Percentiles rank a stretch among this genome's conserved stretches.
Conservation (phyloP, 768 basidiomycete genomes). For the Tylopilus sp. region DNA sequence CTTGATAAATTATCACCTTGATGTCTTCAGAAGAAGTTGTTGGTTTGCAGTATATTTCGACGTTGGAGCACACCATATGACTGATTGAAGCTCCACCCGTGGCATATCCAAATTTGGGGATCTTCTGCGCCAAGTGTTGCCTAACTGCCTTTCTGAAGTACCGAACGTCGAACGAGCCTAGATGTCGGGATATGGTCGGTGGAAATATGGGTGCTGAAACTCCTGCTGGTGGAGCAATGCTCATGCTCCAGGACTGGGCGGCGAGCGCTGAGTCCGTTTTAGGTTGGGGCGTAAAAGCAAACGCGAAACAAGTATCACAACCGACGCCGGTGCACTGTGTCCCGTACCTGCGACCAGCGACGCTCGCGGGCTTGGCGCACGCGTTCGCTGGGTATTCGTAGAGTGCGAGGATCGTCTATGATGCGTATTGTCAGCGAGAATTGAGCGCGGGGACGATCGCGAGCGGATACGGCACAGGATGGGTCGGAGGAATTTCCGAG, state of each 20-base stretch:
- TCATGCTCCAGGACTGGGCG: slow-evolving; percentile 1
- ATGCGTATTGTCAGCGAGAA: neutral
- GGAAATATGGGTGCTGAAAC: too few species aligned
- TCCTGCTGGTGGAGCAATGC: too few species aligned
- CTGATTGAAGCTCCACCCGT: too few species aligned
- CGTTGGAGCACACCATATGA: too few species aligned
- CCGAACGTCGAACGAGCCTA: slow-evolving; percentile 28
- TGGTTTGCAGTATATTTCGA: too few species aligned
- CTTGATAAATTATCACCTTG: neutral
- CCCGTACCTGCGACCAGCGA: slow-evolving; percentile 41
- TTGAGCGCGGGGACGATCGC: neutral
- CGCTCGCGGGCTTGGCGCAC: slow-evolving; percentile 35
- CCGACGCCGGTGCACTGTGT: slow-evolving; percentile 44
- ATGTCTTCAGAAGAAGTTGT: too few species aligned
- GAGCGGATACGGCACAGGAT: neutral
- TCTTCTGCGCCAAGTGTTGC: slow-evolving; percentile 34
- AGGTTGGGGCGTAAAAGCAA: slow-evolving; percentile 38
- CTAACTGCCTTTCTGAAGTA: slow-evolving; percentile 34
- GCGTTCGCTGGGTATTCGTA: slow-evolving; percentile 48
- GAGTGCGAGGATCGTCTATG: slow-evolving; percentile 44
- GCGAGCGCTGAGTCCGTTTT: slow-evolving; percentile 18
- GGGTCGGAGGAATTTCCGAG: neutral
- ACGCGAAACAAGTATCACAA: slow-evolving; percentile 39
- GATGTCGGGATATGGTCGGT: slow-evolving; percentile 34
- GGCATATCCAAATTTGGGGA: slow-evolving; percentile 26